Evolutionary conservation across 2,329 filamentous ascomycete species (phyloP), one percentile per base, ranked within the genome.

Genomic region (Pseudocercospora cruenta): DNA sequence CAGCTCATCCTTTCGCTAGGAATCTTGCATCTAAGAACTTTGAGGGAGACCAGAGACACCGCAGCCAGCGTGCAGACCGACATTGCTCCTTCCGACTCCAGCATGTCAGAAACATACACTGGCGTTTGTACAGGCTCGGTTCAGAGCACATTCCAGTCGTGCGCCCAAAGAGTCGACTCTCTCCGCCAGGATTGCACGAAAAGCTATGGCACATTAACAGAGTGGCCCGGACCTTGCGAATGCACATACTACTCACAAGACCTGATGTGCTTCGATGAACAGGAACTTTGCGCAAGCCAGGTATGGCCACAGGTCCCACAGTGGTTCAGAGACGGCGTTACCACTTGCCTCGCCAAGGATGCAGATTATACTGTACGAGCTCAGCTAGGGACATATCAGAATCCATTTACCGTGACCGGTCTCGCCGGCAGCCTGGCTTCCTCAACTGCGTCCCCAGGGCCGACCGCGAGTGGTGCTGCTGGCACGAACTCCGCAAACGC

Each of bases 261-360:
- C 31, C 9, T 51, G 61, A 51, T 53, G 53, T 63, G 61, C 54
- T 63, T 63, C 39, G 54, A 58, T 5, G 53, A 63, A 21, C 54
- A 59, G 51, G 39, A 59, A 21, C n/a, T 63, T n/a, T 63, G 61
- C 47, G 61, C 61, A 4, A 58, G 39, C 26, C 53, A 63, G 24
- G 54, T 43, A 7, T 59, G 54, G 54, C 58, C 61, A 14, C 54
- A 59, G 22, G 61, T 63, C 3, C 61, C 54, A n/a, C 26, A 39
- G n/a, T 63, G 61, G 61, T 59, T 63, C 26, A 54, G 61, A 21
- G 54, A 63, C n/a, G 61, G 61, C 24, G 61, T 59, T 5, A 51
- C 54, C 10, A 36, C 24, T 21, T 63, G 51, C 21, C 22, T 63
- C 24, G 61, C 61, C 4, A 49, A 58, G 26, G 36, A 58, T 58